A percentile compares a stretch with the other conserved stretches of the same genome.
These are phyloP conservation scores for Hysterium pulicare DNA, from an alignment of 2,329 filamentous ascomycete genomes.

Conservation along the genomic window DNA sequence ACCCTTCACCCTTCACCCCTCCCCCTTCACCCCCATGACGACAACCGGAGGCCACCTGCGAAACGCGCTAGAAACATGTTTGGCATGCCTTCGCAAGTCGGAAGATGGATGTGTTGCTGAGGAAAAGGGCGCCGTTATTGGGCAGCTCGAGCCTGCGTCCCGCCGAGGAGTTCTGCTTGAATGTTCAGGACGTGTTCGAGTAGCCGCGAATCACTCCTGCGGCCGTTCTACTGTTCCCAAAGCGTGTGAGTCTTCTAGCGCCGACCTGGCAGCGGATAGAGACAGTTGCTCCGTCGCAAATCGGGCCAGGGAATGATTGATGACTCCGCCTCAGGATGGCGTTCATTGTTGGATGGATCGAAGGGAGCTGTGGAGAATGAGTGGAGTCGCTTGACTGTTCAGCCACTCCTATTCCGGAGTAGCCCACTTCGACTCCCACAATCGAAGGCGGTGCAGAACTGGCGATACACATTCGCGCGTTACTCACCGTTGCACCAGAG, in stretches of 20 bases:
- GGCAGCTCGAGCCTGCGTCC: background rate
- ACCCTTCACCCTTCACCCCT: background rate
- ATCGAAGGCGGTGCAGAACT: no score
- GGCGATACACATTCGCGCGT: no score
- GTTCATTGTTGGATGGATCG: no score
- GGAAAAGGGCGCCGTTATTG: conserved; percentile 15
- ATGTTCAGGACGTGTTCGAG: background rate
- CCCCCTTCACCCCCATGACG: conserved; percentile 23
- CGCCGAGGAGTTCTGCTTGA: background rate
- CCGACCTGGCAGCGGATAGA: background rate
- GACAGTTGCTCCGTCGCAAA: conserved; percentile 7
- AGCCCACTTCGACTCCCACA: no score
- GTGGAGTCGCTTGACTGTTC: background rate
- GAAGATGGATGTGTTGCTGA: conserved; percentile 18
- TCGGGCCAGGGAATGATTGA: conserved; percentile 7
- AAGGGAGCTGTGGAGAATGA: background rate
- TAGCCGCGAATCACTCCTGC: background rate
- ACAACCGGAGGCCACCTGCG: conserved; percentile 12
- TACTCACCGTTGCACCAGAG: background rate
- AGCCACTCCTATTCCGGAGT: no score
- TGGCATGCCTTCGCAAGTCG: conserved; percentile 17
- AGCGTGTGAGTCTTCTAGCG: background rate
- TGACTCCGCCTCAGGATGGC: conserved; percentile 17
- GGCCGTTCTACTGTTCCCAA: background rate
- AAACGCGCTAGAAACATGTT: conserved; percentile 8